Evolutionary conservation across 2,329 filamentous ascomycete genomes (phyloP), one percentile per base, ranked within the genome.

Genomic region (Curvularia sp.): DNA sequence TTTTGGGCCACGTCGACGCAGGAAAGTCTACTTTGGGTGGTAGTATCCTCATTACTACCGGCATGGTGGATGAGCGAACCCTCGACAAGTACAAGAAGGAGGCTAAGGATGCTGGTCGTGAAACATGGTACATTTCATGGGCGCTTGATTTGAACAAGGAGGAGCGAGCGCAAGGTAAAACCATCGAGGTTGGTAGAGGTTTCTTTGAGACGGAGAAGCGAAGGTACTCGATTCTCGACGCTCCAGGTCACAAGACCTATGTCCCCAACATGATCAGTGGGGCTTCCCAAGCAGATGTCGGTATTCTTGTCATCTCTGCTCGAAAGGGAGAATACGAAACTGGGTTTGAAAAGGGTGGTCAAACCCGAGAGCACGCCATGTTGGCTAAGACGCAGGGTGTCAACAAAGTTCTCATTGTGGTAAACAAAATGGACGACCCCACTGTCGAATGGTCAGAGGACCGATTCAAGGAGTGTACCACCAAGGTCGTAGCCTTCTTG

Each of bases 41-140:
- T 49, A 91, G 91, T 51, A 96, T 99, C 63, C 84, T 99, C 13
- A 97, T 95, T 77, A 88, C 87, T 51, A 97, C 94, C 5, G 95
- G 95, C 60, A 99, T 98, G 95, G 95, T 99, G n/a, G 96, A 99
- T 74, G 93, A 99, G 80, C 88, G 95, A 76, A 99, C 95, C 34
- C 87, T 99, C 84, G 95, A 99, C 53, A 99, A 99, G 81, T 97
- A 97, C 84, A 74, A 76, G 65, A 88, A 87, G 69, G 96, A 99
- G 73, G 94, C 95, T 49, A 98, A 97, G 83, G 95, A 98, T 10
- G 85, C 95, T 65, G 95, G 95, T 52, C 91, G 93, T 82, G 95
- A 98, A 81, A 96, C 94, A 3, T 99, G 95, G 95, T 99, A 98
- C 78, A 85, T 99, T 21, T 99, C 95, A 42, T 99, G 96, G 95